phyloP scores from a whole-genome alignment of 2,329 filamentous ascomycete genomes.

The Penicillium sp. region DNA sequence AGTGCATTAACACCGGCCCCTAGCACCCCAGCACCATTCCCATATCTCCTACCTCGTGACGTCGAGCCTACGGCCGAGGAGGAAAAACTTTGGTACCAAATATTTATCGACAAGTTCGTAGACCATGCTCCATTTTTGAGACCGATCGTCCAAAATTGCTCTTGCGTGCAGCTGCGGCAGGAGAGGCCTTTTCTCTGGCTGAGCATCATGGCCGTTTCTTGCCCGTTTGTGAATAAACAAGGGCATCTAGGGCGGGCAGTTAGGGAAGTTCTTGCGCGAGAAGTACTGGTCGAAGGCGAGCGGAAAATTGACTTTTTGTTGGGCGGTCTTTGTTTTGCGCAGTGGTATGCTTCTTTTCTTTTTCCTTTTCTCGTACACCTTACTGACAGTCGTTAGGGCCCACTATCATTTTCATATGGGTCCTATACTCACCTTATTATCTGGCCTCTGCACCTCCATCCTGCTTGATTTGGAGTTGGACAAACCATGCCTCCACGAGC shows the following conservation, averaged over 20 bases:
- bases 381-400: background rate
- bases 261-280: slow-evolving; percentile 44
- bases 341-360: slow-evolving; percentile 39
- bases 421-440: slow-evolving; percentile 15
- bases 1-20: background rate
- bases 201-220: slow-evolving; percentile 47
- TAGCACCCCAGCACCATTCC: slow-evolving; percentile 2
- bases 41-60: slow-evolving; percentile 8
- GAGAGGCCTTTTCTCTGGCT: slow-evolving; percentile 50
- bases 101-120: slow-evolving; percentile 43
- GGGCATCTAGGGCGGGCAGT: slow-evolving; percentile 38
- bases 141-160: slow-evolving; percentile 35
- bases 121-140: slow-evolving; percentile 46
- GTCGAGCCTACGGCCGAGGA: slow-evolving; percentile 26
- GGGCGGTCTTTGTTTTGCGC: slow-evolving; percentile 45
- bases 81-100: slow-evolving; percentile 38
- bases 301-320: slow-evolving; percentile 51
- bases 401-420: slow-evolving; percentile 14
- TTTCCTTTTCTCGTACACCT: background rate
- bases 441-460: slow-evolving; percentile 17
- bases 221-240: slow-evolving; percentile 42
- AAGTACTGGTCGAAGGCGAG: slow-evolving; percentile 48
- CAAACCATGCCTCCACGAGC: slow-evolving; percentile 12
- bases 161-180: slow-evolving; percentile 33
- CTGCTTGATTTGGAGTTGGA: slow-evolving; percentile 18